Evolutionary conservation across 805 yeast species (phyloP).

Genomic region (Metschnikowia borealis): DNA sequence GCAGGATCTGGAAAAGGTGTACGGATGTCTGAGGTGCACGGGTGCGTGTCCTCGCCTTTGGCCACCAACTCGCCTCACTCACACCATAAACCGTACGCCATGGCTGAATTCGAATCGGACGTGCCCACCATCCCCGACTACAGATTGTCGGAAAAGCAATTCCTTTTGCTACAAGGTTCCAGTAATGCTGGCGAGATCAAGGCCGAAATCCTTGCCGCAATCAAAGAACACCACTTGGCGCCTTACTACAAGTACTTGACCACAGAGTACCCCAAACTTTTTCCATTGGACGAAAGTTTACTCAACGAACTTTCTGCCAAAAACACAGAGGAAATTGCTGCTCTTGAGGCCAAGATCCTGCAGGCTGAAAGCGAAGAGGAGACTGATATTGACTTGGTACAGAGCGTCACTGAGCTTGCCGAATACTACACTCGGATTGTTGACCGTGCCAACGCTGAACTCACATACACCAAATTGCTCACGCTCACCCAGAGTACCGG

Average conservation of each 20-base stretch:
- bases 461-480: conserved; percentile 65
- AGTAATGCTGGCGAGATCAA: conserved; percentile 32
- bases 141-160: conserved; percentile 75
- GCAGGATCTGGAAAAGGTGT: background rate
- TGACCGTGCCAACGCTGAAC: conserved; percentile 66
- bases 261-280: conserved; percentile 30
- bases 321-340: conserved; percentile 55
- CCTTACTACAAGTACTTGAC: conserved; percentile 74
- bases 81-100: conserved; percentile 4
- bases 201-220: conserved; percentile 46
- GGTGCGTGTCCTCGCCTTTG: conserved; percentile 2
- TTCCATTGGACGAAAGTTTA: conserved; percentile 56
- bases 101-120: conserved; percentile 40
- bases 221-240: conserved; percentile 63
- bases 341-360: conserved; percentile 50
- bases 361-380: conserved; percentile 67
- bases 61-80: conserved; percentile 5
- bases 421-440: conserved; percentile 85
- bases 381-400: conserved; percentile 79
- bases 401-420: conserved; percentile 75
- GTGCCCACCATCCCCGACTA: conserved; percentile 73
- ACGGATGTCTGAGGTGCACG: background rate
- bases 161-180: conserved; percentile 45
- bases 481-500: conserved; percentile 85
- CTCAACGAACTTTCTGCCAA: conserved; percentile 47